phyloP scores from a whole-genome alignment of 805 yeast genomes.

The Wickerhamiella sergipiensis region DNA sequence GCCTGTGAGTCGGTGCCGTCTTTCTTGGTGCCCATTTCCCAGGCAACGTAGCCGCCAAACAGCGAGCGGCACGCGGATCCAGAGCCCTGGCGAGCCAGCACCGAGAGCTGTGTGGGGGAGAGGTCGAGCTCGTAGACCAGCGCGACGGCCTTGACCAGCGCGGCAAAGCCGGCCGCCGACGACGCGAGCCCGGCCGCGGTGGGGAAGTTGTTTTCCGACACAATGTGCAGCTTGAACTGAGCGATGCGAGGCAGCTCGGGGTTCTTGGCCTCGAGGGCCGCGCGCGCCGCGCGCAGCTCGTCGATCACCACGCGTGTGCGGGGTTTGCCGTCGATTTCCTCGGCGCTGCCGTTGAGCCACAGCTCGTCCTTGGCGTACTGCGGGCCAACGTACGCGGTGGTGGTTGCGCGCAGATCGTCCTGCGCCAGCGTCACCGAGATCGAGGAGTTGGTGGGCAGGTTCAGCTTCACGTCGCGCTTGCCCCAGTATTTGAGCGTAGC shows the following conservation, averaged over 20 bases:
- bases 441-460: slow-evolving; percentile 91
- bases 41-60: slow-evolving; percentile 95
- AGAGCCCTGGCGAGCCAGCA: slow-evolving; percentile 94
- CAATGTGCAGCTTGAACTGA: slow-evolving; percentile 55
- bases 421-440: slow-evolving; percentile 90
- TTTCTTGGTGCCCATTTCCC: slow-evolving; percentile 80
- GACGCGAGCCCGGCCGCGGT: slow-evolving; percentile 98
- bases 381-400: slow-evolving; percentile 67
- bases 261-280: slow-evolving; percentile 43
- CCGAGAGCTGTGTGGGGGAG: slow-evolving; percentile 69
- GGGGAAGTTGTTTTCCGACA: slow-evolving; percentile 92
- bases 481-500: slow-evolving; percentile 99
- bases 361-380: slow-evolving; percentile 49
- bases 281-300: slow-evolving; percentile 60
- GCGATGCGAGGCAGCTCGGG: slow-evolving; percentile 35
- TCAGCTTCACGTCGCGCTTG: slow-evolving; percentile 75
- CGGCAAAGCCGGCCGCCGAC: slow-evolving; percentile 97
- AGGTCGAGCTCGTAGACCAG: slow-evolving; percentile 75
- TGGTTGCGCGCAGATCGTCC: slow-evolving; percentile 77
- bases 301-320: slow-evolving; percentile 46
- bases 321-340: slow-evolving; percentile 47
- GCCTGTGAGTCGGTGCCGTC: slow-evolving; percentile 94
- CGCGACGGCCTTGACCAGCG: slow-evolving; percentile 82
- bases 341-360: slow-evolving; percentile 77
- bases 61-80: slow-evolving; percentile 97